phyloP scores from a whole-genome alignment of 495 filamentous ascomycete species.

The Thozetella sp. region DNA sequence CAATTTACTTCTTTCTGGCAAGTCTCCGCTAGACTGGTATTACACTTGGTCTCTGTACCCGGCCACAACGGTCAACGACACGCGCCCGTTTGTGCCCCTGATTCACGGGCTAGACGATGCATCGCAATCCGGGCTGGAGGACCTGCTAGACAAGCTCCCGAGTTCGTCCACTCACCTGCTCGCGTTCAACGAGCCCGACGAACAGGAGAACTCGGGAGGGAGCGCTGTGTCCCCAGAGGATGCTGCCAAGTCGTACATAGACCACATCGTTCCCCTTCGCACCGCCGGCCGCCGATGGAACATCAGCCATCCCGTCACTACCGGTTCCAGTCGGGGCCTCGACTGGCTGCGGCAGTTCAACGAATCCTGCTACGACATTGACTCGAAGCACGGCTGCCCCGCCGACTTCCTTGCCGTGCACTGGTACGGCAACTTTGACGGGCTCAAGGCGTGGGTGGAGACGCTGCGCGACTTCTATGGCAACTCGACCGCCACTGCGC shows the following conservation, averaged over 20 bases:
- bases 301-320: conserved; percentile 49
- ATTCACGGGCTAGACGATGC: conserved; percentile 3
- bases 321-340: conserved; percentile 46
- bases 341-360: conserved; percentile 59
- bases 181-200: conserved; percentile 15
- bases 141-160: conserved; percentile 4
- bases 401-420: conserved; percentile 65
- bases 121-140: background rate
- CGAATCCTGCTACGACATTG: conserved; percentile 26
- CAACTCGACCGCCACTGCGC: background rate
- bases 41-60: conserved; percentile 13
- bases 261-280: conserved; percentile 57
- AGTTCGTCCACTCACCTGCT: conserved; percentile 12
- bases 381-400: conserved; percentile 36
- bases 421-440: conserved; percentile 66
- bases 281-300: conserved; percentile 30
- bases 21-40: conserved; percentile 14
- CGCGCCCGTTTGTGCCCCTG: background rate
- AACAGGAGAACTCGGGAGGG: conserved; percentile 43
- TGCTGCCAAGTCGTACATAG: conserved; percentile 57
- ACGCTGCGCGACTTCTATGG: conserved; percentile 24
- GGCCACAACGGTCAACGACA: background rate
- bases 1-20: conserved; percentile 4
- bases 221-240: conserved; percentile 39
- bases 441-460: conserved; percentile 39